A percentile compares a stretch with the other conserved stretches of the same genome.
phyloP scores from a whole-genome alignment of 352 stramenopile species.

The Pythium apleroticum region DNA sequence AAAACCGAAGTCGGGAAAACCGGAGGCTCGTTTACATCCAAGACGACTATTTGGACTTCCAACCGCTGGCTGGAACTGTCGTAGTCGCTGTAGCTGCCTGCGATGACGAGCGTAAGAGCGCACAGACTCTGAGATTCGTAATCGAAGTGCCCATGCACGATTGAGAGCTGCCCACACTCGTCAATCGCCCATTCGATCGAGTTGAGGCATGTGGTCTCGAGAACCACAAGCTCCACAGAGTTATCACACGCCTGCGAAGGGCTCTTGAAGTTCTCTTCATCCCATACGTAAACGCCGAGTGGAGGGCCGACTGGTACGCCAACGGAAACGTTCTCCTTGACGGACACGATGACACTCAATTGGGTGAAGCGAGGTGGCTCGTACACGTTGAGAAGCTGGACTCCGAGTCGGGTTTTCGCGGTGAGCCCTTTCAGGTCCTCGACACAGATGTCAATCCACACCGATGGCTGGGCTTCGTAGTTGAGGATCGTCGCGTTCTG shows the following conservation, averaged over 20 bases:
- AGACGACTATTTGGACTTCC: slow-evolving; percentile 16
- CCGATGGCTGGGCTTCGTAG: slow-evolving; percentile 33
- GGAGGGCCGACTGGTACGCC: slow-evolving; percentile 10
- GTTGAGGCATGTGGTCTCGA: slow-evolving; percentile 11
- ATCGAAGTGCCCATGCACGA: slow-evolving; percentile 23
- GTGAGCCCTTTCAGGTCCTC: slow-evolving; percentile 37
- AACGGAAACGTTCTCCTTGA: slow-evolving; percentile 31
- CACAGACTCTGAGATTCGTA: slow-evolving; percentile 30
- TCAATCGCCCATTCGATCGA: slow-evolving; percentile 22
- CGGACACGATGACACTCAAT: slow-evolving; percentile 26
- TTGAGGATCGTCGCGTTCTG: slow-evolving; percentile 37
- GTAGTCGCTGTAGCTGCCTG: slow-evolving; percentile 21
- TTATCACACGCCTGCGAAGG: neutral
- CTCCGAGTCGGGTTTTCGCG: slow-evolving; percentile 21
- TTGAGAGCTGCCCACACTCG: slow-evolving; percentile 28
- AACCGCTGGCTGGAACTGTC: slow-evolving; percentile 13
- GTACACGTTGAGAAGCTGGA: slow-evolving; percentile 49
- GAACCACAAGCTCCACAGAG: slow-evolving; percentile 5
- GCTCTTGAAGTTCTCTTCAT: slow-evolving; percentile 27
- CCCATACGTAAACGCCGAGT: slow-evolving; percentile 19
- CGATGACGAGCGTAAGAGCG: slow-evolving; percentile 21
- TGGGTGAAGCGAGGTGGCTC: slow-evolving; percentile 44
- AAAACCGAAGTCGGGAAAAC: slow-evolving; percentile 13
- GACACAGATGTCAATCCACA: slow-evolving; percentile 56
- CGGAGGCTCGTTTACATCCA: slow-evolving; percentile 30